A percentile compares a stretch with the other conserved stretches of the same genome.
Evolutionary conservation across 768 basidiomycete genomes (phyloP).

Genomic region (Lactarius sanguifluus): DNA sequence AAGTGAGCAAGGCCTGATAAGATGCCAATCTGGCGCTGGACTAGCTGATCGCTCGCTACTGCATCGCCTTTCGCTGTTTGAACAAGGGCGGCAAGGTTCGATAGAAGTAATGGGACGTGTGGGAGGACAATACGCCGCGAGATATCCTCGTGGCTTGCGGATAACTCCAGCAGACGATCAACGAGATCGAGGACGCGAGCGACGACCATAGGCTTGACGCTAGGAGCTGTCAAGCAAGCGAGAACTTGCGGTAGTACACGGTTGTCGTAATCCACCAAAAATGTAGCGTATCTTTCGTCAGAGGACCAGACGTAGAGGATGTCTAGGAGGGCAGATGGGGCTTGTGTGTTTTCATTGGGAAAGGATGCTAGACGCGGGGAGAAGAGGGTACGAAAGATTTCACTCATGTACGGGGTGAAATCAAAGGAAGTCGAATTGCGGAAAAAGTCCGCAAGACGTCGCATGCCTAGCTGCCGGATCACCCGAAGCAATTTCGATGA

Average conservation of each 20-base stretch:
- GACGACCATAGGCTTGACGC: slow-evolving; percentile 85
- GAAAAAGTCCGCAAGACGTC: slow-evolving; percentile 88
- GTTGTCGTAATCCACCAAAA: slow-evolving; percentile 68
- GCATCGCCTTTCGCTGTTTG: slow-evolving; percentile 55
- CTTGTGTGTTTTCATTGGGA: slow-evolving; percentile 85
- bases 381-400: slow-evolving; percentile 70
- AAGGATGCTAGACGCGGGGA: slow-evolving; percentile 76
- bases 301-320: slow-evolving; percentile 78
- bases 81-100: slow-evolving; percentile 68
- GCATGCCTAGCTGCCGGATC: slow-evolving; percentile 80
- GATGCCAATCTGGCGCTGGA: slow-evolving; percentile 79
- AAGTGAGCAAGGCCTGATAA: slow-evolving; percentile 79
- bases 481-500: slow-evolving; percentile 43
- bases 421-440: slow-evolving; percentile 69
- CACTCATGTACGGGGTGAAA: slow-evolving; percentile 66
- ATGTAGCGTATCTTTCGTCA: slow-evolving; percentile 53
- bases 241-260: slow-evolving; percentile 75
- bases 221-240: slow-evolving; percentile 74
- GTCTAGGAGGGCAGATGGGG: slow-evolving; percentile 86
- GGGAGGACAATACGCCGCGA: slow-evolving; percentile 61
- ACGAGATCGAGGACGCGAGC: slow-evolving; percentile 82
- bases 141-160: slow-evolving; percentile 50
- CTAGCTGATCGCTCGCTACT: slow-evolving; percentile 58
- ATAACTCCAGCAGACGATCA: slow-evolving; percentile 61
- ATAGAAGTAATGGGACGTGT: slow-evolving; percentile 67